Conservation (phyloP, 768 basidiomycete species). For the Strobilomyces dryophilus region DNA sequence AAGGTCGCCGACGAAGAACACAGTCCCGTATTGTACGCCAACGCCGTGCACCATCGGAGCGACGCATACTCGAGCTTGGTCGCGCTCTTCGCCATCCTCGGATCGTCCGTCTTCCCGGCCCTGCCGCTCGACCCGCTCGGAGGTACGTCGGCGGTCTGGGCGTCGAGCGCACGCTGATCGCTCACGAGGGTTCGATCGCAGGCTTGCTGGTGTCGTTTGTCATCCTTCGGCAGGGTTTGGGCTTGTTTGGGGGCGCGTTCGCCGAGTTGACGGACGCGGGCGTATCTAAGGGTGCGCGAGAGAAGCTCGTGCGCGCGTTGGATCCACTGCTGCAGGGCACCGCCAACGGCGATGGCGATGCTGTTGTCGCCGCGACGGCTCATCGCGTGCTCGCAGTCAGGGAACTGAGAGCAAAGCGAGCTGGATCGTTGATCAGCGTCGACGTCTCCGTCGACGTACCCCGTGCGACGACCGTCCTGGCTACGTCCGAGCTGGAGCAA, state of each 20-base stretch:
- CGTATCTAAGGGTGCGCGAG: constrained; percentile 52
- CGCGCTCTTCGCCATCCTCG: constrained; percentile 88
- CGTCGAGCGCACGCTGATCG: not conserved
- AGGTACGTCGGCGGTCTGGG: constrained; percentile 43
- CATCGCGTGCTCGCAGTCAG: constrained; percentile 41
- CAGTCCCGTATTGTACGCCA: constrained; percentile 90
- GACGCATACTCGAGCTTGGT: constrained; percentile 93
- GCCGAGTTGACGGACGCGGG: constrained; percentile 83
- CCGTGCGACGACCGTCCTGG: constrained; percentile 48
- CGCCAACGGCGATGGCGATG: constrained; percentile 20
- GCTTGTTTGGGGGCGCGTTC: constrained; percentile 64
- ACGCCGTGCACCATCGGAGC: constrained; percentile 95
- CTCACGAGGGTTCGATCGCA: constrained; percentile 27
- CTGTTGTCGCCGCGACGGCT: not conserved
- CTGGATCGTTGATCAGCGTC: constrained; percentile 78
- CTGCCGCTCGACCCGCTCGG: constrained; percentile 92
- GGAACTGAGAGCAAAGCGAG: constrained; percentile 67
- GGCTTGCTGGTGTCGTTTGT: constrained; percentile 87
- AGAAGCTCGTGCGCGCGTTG: constrained; percentile 52
- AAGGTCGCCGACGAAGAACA: constrained; percentile 88
- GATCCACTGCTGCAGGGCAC: constrained; percentile 46
- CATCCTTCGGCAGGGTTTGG: constrained; percentile 75
- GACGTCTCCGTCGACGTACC: constrained; percentile 78
- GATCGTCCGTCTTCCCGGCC: constrained; percentile 81
- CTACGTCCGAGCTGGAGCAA: constrained; percentile 57